phyloP scores from a whole-genome alignment of 352 stramenopile genomes.

The Phytophthora citrophthora region DNA sequence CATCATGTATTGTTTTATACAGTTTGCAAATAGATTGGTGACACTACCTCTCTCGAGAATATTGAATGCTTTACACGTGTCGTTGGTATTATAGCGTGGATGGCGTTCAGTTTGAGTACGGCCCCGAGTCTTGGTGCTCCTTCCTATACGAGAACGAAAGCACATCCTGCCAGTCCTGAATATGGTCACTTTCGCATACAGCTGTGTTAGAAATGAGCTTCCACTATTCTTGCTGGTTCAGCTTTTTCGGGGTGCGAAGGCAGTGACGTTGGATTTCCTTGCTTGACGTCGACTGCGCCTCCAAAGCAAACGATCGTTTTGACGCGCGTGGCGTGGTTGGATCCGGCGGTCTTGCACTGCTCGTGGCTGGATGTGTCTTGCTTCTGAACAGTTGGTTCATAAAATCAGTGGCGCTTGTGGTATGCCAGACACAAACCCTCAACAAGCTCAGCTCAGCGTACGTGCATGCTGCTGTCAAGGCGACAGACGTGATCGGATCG shows the following conservation, averaged over 20 bases:
- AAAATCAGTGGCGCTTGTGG: constrained; percentile 12
- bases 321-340: constrained; percentile 1
- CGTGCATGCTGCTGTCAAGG: neutral
- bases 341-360: constrained; percentile 1
- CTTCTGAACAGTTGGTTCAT: constrained; percentile 25
- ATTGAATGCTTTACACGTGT: too few species aligned
- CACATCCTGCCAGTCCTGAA: neutral
- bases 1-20: too few species aligned
- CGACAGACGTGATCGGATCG: constrained; percentile 9
- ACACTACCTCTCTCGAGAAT: too few species aligned
- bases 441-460: constrained; percentile 1
- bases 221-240: constrained; percentile 14
- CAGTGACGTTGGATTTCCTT: neutral
- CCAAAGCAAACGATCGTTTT: neutral
- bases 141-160: neutral
- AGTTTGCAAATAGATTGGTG: too few species aligned
- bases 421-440: constrained; percentile 1
- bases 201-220: constrained; percentile 8
- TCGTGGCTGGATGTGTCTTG: constrained; percentile 1
- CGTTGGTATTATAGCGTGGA: too few species aligned
- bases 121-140: neutral
- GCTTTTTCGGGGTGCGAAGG: neutral
- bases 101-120: neutral
- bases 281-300: too few species aligned
- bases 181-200: constrained; percentile 10